These are phyloP conservation scores for Fusarium foetens DNA, from an alignment of 2,329 filamentous ascomycete species.

Conservation along the genomic window DNA sequence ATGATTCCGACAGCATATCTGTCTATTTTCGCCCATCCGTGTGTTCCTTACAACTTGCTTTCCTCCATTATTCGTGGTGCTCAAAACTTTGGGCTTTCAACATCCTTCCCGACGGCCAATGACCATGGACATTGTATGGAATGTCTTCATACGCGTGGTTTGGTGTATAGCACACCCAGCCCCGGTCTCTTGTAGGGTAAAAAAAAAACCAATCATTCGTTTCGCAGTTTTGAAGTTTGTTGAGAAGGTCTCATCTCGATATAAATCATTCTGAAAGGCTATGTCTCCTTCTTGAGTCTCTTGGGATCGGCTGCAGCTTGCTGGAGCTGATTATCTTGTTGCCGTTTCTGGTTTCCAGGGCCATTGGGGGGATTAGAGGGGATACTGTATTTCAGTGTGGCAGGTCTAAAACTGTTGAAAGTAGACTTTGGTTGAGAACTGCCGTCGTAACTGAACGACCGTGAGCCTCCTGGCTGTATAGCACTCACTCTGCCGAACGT, in stretches of 20 bases:
- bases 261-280: neutral
- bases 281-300: neutral
- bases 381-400: neutral
- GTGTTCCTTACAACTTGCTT: neutral
- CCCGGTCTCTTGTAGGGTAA: neutral
- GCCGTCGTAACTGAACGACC: neutral
- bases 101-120: neutral
- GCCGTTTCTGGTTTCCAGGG: neutral
- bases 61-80: neutral
- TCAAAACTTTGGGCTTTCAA: neutral
- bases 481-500: neutral
- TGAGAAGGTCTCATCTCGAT: neutral
- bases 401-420: neutral
- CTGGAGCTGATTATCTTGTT: neutral
- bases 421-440: neutral
- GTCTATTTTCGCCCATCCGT: neutral
- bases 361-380: no score
- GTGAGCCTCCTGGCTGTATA: neutral
- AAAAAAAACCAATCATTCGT: neutral
- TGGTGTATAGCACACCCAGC: neutral
- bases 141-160: neutral
- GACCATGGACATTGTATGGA: neutral
- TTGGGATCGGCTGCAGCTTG: neutral
- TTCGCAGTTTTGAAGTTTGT: neutral
- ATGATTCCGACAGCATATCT: neutral